These are phyloP conservation scores for Evernia prunastri DNA, from an alignment of 495 filamentous ascomycete species.

Conservation along the genomic window DNA sequence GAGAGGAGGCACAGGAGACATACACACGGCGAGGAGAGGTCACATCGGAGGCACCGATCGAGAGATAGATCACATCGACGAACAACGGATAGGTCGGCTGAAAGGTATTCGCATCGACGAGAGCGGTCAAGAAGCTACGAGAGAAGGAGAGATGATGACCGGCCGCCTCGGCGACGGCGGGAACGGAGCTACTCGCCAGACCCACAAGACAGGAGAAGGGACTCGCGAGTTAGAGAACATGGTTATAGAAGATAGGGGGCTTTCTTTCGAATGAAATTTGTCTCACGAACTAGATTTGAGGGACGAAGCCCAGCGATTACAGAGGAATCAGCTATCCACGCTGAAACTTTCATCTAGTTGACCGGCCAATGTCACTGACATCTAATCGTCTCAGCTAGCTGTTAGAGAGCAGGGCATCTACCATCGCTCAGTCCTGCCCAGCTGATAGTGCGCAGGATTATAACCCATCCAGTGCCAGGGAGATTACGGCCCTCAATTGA, in stretches of 20 bases:
- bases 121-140: conserved; percentile 36
- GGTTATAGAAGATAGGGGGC: conserved; percentile 11
- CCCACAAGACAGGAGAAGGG: conserved; percentile 8
- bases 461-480: no score
- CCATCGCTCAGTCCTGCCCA: no score
- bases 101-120: conserved; percentile 25
- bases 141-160: conserved; percentile 28
- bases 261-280: no score
- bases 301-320: no score
- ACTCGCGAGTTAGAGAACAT: conserved; percentile 11
- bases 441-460: no score
- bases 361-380: no score
- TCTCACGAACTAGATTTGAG: no score
- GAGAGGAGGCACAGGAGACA: conserved; percentile 37
- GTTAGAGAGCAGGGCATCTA: no score
- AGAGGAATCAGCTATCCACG: no score
- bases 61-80: conserved; percentile 27
- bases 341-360: no score
- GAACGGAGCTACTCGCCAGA: conserved; percentile 34
- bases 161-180: conserved; percentile 23
- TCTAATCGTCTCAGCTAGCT: no score
- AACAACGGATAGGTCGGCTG: conserved; percentile 31
- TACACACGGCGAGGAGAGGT: conserved; percentile 31
- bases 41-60: conserved; percentile 33
- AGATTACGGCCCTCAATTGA: not conserved